These are phyloP conservation scores for Rhipidocladum racemiflorum DNA, from an alignment of 176 grass and related monocot species.

Conservation along the genomic window DNA sequence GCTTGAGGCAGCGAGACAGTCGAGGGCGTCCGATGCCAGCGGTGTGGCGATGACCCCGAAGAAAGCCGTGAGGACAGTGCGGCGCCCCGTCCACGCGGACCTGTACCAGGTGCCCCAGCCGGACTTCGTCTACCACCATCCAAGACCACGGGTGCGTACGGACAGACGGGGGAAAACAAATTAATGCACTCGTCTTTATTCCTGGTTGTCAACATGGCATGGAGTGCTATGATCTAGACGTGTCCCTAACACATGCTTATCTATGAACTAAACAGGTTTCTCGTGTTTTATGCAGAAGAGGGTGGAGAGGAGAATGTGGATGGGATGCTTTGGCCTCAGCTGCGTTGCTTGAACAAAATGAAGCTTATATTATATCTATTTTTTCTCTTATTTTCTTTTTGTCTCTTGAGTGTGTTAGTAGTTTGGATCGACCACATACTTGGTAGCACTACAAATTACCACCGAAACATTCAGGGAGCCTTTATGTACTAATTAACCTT, in stretches of 20 bases:
- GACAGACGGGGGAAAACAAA: background rate
- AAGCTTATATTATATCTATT: background rate
- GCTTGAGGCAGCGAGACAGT: background rate
- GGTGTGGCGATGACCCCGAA: background rate
- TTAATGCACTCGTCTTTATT: background rate
- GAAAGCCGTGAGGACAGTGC: constrained; percentile 16
- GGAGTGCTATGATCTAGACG: too few relatives aligned
- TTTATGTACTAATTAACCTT: background rate
- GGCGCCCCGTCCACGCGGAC: constrained; percentile 30
- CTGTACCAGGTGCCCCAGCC: constrained; percentile 40
- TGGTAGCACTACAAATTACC: background rate
- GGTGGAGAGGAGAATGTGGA: background rate
- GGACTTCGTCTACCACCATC: background rate
- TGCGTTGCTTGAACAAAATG: background rate
- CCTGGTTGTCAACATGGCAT: background rate
- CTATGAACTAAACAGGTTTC: background rate
- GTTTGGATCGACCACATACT: background rate
- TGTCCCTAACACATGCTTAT: background rate
- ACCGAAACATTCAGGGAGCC: background rate
- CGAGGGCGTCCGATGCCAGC: background rate
- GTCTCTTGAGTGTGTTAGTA: background rate
- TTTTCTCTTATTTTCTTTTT: background rate
- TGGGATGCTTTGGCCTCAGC: constrained; percentile 34
- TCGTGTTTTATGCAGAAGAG: background rate
- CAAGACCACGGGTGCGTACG: background rate